Base-by-base conservation (phyloP, 1,139 yeast species). In the Suhomyces taliae region DNA sequence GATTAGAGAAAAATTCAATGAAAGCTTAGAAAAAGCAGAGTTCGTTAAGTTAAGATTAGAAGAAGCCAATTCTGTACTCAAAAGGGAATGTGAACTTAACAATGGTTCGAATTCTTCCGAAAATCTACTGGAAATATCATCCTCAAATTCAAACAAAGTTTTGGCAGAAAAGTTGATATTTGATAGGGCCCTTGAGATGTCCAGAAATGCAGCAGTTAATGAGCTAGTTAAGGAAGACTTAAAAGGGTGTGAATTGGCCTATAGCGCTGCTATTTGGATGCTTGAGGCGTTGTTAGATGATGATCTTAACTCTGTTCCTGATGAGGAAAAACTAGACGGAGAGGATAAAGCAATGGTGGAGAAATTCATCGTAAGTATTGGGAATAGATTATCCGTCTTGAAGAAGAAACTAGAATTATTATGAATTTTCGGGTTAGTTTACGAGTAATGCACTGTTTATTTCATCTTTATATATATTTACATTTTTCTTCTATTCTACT, bases 201-300 rank as follows among this genome's bases (percentile, higher is more conserved):
- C 97, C 2, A 80, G 95, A 56, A 83, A 83, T 48, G 97, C 98
- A 0, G 98, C 98, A 0, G 86, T 86, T 44, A 83, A 85, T 61
- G 99, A 93, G 65, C 74, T 90, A 56, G 82, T 82, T 27, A 86
- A 87, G 39, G 89, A 83, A 49, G 91, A 87, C 61, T 69, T 88
- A 47, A 76, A 78, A 41, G 90, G 87, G 8, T 91, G 97, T 67
- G 96, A 90, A 65, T 68, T 87, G 53, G 87, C 93, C 4, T 93
- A 93, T 63, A 89, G 95, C 8, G 88, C 97, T 0, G 87, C 97
- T 0, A 81, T 91, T 48, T 91, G 97, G 97, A 89, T 93, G 97
- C 70, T 93, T 58, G 95, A 90, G 61, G 90, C 96, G 1, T 70
- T 91, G 37, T 67, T 90, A 42, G 90, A 85, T 52, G 81, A 76